These are phyloP conservation scores for Pseudopithomyces maydicus DNA, from an alignment of 2,329 filamentous ascomycete species.

Conservation along the genomic window DNA sequence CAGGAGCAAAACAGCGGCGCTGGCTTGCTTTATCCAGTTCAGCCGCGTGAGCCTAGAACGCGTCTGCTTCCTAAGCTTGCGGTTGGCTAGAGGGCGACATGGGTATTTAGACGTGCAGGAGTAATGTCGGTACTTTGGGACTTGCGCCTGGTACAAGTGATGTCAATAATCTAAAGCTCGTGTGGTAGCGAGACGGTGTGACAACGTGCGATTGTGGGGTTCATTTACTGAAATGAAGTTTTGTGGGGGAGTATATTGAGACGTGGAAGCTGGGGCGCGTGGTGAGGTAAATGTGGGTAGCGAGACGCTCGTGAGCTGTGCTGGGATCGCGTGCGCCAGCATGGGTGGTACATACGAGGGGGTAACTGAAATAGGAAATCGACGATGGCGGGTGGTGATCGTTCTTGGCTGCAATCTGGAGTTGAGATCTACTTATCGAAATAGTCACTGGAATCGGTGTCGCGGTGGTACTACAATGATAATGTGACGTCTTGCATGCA, in stretches of 20 bases:
- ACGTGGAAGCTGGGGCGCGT: neutral
- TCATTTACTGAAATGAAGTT: neutral
- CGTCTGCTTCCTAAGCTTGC: slow-evolving; percentile 13
- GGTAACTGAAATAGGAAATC: neutral
- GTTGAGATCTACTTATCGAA: neutral
- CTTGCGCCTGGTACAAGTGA: neutral
- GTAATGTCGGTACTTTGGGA: slow-evolving; percentile 3
- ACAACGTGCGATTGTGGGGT: slow-evolving; percentile 5
- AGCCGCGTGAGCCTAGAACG: slow-evolving; percentile 19
- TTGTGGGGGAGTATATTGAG: slow-evolving; percentile 1
- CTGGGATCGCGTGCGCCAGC: neutral
- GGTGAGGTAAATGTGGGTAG: neutral
- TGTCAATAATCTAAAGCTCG: neutral
- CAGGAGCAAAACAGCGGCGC: neutral
- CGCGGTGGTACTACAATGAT: neutral
- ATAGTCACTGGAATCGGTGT: neutral
- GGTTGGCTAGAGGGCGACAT: slow-evolving; percentile 1
- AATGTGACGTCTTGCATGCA: neutral
- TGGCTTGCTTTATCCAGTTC: slow-evolving; percentile 21
- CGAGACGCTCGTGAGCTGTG: neutral
- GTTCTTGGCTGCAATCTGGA: neutral
- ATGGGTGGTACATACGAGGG: neutral
- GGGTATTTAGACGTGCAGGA: slow-evolving; percentile 12
- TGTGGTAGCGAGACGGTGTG: slow-evolving; percentile 6
- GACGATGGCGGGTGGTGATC: neutral